Evolutionary conservation across 805 yeast genomes (phyloP).

Genomic region (Wickerhamiella nectarea): DNA sequence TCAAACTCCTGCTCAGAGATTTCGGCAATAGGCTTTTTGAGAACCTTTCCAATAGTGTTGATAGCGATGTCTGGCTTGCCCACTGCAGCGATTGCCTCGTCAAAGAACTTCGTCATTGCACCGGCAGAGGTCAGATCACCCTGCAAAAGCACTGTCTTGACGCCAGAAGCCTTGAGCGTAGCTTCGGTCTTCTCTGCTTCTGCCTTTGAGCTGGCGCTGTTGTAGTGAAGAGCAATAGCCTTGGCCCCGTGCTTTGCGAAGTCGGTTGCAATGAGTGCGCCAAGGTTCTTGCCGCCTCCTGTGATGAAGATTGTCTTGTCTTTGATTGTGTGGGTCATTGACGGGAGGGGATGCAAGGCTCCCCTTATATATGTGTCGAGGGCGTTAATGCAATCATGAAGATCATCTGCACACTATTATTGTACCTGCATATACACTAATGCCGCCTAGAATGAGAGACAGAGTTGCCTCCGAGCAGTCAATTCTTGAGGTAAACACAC

Average conservation of each 20-base stretch:
- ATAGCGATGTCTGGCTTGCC: slow-evolving; percentile 50
- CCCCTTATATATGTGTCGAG: no score
- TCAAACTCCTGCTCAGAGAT: slow-evolving; percentile 43
- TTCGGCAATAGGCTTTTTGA: slow-evolving; percentile 46
- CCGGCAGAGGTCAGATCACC: slow-evolving; percentile 33
- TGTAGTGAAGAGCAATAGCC: slow-evolving; percentile 42
- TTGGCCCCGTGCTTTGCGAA: slow-evolving; percentile 41
- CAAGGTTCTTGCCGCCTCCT: slow-evolving; percentile 52
- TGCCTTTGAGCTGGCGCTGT: slow-evolving; percentile 30
- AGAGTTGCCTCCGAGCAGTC: no score
- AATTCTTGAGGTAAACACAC: no score
- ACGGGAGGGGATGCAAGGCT: no score
- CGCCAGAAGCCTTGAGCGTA: slow-evolving; percentile 26
- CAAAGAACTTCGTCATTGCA: slow-evolving; percentile 35
- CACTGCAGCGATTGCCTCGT: slow-evolving; percentile 31
- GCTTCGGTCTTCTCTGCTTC: slow-evolving; percentile 29
- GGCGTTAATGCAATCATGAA: no score
- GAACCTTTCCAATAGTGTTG: slow-evolving; percentile 53
- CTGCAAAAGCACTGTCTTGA: slow-evolving; percentile 33
- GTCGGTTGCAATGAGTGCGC: slow-evolving; percentile 38
- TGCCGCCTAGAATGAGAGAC: no score
- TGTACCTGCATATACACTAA: no score
- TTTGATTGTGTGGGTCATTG: slow-evolving; percentile 6
- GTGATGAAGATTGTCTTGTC: slow-evolving; percentile 44
- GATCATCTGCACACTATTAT: no score